These are phyloP conservation scores for Fusarium longipes DNA, from an alignment of 2,329 filamentous ascomycete species.

Conservation along the genomic window DNA sequence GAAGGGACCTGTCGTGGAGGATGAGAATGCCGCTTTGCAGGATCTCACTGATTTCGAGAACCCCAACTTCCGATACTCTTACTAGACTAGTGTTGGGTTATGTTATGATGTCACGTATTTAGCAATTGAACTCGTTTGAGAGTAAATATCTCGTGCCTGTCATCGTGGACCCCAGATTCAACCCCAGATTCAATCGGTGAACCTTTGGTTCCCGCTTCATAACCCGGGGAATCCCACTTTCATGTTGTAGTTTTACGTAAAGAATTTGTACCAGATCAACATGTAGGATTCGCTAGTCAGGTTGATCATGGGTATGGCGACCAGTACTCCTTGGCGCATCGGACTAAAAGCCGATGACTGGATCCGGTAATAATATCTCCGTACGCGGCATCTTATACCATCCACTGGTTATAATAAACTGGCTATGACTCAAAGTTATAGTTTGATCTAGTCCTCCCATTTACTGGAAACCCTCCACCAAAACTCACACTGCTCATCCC, in stretches of 20 bases:
- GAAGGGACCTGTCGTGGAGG: conserved; percentile 34
- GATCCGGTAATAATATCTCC: neutral
- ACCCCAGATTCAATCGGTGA: conserved; percentile 12
- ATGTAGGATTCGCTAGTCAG: neutral
- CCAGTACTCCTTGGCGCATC: conserved; percentile 9
- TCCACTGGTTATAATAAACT: too few species aligned
- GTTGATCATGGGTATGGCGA: neutral
- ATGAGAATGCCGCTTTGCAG: conserved; percentile 36
- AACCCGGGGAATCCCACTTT: conserved; percentile 19
- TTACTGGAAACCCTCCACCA: conserved; percentile 54
- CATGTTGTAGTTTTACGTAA: conserved; percentile 27
- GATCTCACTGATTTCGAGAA: conserved; percentile 47
- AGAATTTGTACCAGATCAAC: neutral
- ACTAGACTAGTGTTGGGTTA: conserved; percentile 21
- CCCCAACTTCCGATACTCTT: conserved; percentile 45
- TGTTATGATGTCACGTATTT: conserved; percentile 11
- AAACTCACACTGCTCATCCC: conserved; percentile 58
- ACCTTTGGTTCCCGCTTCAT: neutral
- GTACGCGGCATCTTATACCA: neutral
- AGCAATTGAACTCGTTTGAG: conserved; percentile 14
- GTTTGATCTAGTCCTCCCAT: conserved; percentile 47
- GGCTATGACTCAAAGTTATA: neutral
- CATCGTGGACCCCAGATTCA: neutral
- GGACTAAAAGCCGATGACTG: neutral
- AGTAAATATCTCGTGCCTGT: neutral